Percentiles rank a stretch among this genome's conserved stretches.
Conservation (phyloP, 495 filamentous ascomycete species). For the Daldinia vernicosa region DNA sequence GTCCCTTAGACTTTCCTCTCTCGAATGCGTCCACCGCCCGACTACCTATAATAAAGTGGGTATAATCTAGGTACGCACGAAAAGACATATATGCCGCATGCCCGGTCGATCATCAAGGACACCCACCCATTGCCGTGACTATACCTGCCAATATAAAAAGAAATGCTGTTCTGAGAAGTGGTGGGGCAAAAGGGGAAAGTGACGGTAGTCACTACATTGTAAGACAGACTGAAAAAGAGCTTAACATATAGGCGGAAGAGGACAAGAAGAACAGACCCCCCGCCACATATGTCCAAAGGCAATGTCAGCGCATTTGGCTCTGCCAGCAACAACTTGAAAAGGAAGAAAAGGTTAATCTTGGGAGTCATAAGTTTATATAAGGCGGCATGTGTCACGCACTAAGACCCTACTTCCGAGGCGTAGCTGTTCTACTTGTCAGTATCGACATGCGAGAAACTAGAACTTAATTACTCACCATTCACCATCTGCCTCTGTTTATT, state of each 20-base stretch:
- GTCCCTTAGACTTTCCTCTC: slow-evolving; percentile 15
- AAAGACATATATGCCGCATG: slow-evolving; percentile 24
- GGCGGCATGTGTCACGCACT: slow-evolving; percentile 17
- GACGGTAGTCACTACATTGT: background rate
- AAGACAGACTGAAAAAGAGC: slow-evolving; percentile 11
- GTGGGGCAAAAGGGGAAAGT: background rate
- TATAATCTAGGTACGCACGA: slow-evolving; percentile 38
- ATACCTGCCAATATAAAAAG: slow-evolving; percentile 19
- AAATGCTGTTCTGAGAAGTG: slow-evolving; percentile 1
- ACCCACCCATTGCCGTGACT: slow-evolving; percentile 11
- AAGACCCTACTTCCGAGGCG: slow-evolving; percentile 58
- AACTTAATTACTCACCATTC: slow-evolving; percentile 54
- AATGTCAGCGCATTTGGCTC: background rate
- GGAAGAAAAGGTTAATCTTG: slow-evolving; percentile 4
- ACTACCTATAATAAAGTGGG: slow-evolving; percentile 33
- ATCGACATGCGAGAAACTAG: background rate
- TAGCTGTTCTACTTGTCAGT: slow-evolving; percentile 44
- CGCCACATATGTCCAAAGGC: slow-evolving; percentile 9
- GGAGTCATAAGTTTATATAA: background rate
- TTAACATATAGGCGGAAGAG: background rate
- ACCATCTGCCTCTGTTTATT: slow-evolving; percentile 85
- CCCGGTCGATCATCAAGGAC: slow-evolving; percentile 26
- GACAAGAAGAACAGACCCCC: slow-evolving; percentile 7
- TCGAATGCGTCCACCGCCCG: slow-evolving; percentile 10
- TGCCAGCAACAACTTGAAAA: background rate